Conservation (phyloP, 495 filamentous ascomycete genomes). For the Talaromyces nanjingensis region DNA sequence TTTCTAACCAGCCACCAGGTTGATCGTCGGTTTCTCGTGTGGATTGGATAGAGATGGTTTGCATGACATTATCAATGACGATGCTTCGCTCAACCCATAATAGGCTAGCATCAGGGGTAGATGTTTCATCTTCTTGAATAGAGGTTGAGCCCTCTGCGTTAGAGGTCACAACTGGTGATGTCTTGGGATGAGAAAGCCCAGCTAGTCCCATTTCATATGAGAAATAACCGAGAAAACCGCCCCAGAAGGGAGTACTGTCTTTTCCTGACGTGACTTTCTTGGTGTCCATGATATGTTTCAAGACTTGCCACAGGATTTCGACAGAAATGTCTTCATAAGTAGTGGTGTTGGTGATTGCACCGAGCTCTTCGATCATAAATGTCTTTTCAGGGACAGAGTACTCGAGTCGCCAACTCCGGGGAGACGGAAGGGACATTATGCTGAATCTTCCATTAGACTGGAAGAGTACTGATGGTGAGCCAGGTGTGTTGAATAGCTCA, state of each 20-base stretch:
- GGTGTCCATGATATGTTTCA: constrained; percentile 48
- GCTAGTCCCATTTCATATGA: constrained; percentile 80
- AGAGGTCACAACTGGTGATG: constrained; percentile 1
- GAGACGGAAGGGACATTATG: constrained; percentile 35
- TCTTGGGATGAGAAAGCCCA: constrained; percentile 30
- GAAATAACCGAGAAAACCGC: constrained; percentile 83
- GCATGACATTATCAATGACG: constrained; percentile 65
- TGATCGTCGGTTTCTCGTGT: constrained; percentile 31
- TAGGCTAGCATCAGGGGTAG: constrained; percentile 66
- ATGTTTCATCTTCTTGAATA: constrained; percentile 20
- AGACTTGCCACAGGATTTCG: constrained; percentile 33
- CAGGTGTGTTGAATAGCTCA: constrained; percentile 29
- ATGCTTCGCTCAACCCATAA: constrained; percentile 73
- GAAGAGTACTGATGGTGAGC: constrained; percentile 33
- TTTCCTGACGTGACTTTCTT: constrained; percentile 37
- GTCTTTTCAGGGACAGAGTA: constrained; percentile 22
- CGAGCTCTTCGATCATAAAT: constrained; percentile 19
- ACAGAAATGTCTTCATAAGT: constrained; percentile 17
- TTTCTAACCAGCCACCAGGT: constrained; percentile 31
- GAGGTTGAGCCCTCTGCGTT: neutral
- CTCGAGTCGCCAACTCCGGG: constrained; percentile 36
- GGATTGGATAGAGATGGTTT: constrained; percentile 58
- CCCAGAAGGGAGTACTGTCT: constrained; percentile 61
- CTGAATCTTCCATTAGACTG: constrained; percentile 36
- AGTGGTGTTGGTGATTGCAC: neutral